Evolutionary conservation across 2,329 filamentous ascomycete genomes (phyloP).

Genomic region (Pleurostoma richardsiae): DNA sequence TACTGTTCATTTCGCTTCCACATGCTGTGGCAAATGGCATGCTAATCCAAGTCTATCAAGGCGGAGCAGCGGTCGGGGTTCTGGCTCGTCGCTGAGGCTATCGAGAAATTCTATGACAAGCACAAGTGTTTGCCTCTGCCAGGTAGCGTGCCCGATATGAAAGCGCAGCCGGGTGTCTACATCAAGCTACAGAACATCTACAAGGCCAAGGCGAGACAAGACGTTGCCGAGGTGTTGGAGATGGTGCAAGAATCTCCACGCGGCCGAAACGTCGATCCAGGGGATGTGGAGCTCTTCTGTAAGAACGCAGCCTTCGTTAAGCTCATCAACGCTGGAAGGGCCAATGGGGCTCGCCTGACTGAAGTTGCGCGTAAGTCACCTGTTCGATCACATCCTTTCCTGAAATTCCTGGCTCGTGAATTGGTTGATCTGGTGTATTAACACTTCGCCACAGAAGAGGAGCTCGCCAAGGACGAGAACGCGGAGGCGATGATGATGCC

Average conservation of each 20-base stretch:
- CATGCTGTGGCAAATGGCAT: constrained; percentile 5
- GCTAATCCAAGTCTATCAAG: constrained; percentile 13
- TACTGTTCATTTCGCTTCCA: not conserved
- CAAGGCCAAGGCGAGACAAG: constrained; percentile 77
- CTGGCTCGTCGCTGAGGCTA: constrained; percentile 82
- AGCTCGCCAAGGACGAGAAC: constrained; percentile 49
- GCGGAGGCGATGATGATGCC: constrained; percentile 42
- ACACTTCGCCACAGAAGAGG: constrained; percentile 36
- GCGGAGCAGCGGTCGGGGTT: constrained; percentile 57
- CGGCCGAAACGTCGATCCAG: constrained; percentile 54
- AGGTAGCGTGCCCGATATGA: constrained; percentile 93
- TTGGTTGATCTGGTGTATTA: constrained; percentile 12
- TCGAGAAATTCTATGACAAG: constrained; percentile 70
- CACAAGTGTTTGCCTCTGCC: constrained; percentile 75
- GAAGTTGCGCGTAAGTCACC: constrained; percentile 48
- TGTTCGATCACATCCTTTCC: not conserved
- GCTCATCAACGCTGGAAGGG: constrained; percentile 59
- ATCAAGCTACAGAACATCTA: constrained; percentile 89
- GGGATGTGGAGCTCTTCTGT: constrained; percentile 87
- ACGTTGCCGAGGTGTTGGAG: constrained; percentile 68
- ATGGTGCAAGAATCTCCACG: constrained; percentile 49
- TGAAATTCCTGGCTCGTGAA: not conserved
- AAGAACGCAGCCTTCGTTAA: constrained; percentile 93
- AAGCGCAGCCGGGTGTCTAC: constrained; percentile 86
- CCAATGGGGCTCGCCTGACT: constrained; percentile 40